Conservation (phyloP, 202 grass and related monocot species). For the Dendrocalamus latiflorus region DNA sequence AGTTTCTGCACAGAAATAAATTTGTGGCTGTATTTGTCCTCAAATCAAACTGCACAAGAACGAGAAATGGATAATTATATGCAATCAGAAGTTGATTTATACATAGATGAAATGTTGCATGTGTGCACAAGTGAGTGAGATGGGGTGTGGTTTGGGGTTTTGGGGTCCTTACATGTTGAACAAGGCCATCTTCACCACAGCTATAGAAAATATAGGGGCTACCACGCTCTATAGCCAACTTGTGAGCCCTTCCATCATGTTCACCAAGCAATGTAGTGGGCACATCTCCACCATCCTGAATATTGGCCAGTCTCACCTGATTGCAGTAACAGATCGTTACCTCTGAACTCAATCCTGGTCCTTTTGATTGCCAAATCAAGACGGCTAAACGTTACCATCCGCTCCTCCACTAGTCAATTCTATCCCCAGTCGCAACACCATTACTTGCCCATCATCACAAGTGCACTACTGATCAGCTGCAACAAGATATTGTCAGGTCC, state of each 20-base stretch:
- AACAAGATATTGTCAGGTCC: neutral
- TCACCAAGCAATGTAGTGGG: slow-evolving; percentile 55
- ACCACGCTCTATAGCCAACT: slow-evolving; percentile 69
- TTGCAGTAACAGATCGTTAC: slow-evolving; percentile 2
- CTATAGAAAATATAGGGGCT: slow-evolving; percentile 91
- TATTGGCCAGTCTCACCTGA: slow-evolving; percentile 70
- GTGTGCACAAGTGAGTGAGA: neutral
- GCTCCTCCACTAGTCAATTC: neutral
- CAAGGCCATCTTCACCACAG: slow-evolving; percentile 87
- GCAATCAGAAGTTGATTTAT: neutral
- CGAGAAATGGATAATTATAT: neutral
- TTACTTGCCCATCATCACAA: neutral
- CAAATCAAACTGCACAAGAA: slow-evolving; percentile 77
- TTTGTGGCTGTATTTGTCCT: slow-evolving; percentile 62
- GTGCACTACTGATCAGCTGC: neutral
- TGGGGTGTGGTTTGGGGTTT: neutral
- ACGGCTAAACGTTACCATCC: neutral
- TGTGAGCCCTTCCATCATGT: slow-evolving; percentile 74
- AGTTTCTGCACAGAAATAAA: slow-evolving; percentile 56
- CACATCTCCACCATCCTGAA: slow-evolving; percentile 56
- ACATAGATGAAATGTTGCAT: neutral
- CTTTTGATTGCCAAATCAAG: neutral
- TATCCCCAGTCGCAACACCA: neutral
- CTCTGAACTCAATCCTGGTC: neutral
- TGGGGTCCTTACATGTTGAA: slow-evolving; percentile 62